Conservation (phyloP, 2,329 filamentous ascomycete species). For the Claviceps humidiphila region DNA sequence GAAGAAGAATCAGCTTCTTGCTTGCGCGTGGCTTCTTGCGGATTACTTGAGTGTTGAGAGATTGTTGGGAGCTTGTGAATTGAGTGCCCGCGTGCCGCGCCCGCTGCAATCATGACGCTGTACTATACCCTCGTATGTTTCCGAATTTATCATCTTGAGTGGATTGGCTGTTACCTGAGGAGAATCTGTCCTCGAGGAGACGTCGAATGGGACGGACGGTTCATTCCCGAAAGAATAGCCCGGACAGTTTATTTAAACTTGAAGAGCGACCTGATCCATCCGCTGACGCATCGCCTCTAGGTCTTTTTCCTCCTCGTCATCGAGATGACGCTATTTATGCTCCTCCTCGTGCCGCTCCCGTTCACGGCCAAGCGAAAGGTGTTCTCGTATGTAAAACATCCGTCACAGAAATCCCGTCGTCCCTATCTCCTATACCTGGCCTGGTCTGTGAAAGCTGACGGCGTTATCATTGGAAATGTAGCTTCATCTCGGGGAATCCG, state of each 20-base stretch:
- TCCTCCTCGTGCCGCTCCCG: slow-evolving; percentile 74
- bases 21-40: too few species aligned
- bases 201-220: too few species aligned
- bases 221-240: too few species aligned
- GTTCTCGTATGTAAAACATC: slow-evolving; percentile 45
- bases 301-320: slow-evolving; percentile 72
- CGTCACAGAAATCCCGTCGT: neutral
- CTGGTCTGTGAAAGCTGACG: neutral
- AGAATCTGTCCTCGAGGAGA: too few species aligned
- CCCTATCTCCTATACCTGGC: too few species aligned
- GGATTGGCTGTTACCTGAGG: too few species aligned
- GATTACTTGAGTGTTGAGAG: too few species aligned
- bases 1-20: too few species aligned
- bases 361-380: slow-evolving; percentile 76
- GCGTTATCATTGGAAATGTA: slow-evolving; percentile 17
- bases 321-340: slow-evolving; percentile 72
- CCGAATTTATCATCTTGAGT: too few species aligned
- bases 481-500: slow-evolving; percentile 85
- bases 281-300: slow-evolving; percentile 26
- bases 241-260: too few species aligned
- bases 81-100: neutral
- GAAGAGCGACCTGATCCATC: too few species aligned
- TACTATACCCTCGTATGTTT: slow-evolving; percentile 40
- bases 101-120: slow-evolving; percentile 36
- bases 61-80: too few species aligned